Evolutionary conservation across 805 yeast genomes (phyloP), one percentile per base, ranked within the genome.

Genomic region (Yamadazyma insecticola): DNA sequence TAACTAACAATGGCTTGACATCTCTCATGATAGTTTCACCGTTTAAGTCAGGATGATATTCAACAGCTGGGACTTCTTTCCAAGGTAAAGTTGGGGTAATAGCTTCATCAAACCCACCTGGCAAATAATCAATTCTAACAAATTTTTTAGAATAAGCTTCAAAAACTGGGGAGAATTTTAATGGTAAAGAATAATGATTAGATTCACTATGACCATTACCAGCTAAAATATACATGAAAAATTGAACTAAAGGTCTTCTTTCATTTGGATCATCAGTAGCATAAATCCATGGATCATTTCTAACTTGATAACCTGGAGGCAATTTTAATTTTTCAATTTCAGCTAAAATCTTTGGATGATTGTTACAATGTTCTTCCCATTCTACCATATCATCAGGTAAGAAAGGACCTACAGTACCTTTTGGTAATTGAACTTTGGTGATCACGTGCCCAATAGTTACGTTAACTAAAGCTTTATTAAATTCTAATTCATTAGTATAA

Each of bases 241-340:
- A 78, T 61, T 81, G 88, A 41, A 78, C 64, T 63, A 78, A 62
- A n/a, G 77, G 72, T 55, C 79, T 72, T 26, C 54, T 63, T 50
- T 78, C 84, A 37, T 69, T 59, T 28, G 73, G 60, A 45, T 76
- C 78, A 51, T 80, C 87, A 20, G 87, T 78, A 48, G 90, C 94
- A 53, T 84, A 82, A 71, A 82, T 84, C 94, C 95, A 84, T 32
- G 89, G 86, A 53, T 82, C 90, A 50, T 71, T 71, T 44, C 77
- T 70, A 29, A 80, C 78, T 21, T 53, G 51, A 60, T 53, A 72
- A 52, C 50, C 71, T 43, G 61, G 50, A 39, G 88, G 89, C 36
- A 82, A 63, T 42, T 76, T 68, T 57, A 81, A 66, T 53, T 81
- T 80, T 36, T 67, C 82, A 44, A 81, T 66, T 55, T 82, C 88